phyloP scores from a whole-genome alignment of 306 rosid genomes.

The Vicia villosa region DNA sequence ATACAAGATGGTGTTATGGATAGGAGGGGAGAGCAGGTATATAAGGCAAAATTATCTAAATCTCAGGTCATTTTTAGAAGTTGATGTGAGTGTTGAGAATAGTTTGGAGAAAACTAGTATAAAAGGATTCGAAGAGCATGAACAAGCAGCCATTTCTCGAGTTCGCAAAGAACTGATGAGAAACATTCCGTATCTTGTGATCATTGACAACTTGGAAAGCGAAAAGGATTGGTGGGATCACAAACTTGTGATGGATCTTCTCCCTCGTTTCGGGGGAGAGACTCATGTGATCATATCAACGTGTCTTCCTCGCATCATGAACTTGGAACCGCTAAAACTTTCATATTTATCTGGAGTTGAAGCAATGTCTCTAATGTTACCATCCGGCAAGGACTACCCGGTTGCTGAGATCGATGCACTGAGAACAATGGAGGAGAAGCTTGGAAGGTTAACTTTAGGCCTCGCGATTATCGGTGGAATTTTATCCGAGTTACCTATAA shows the following conservation, averaged over 20 bases:
- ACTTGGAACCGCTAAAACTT: conserved; percentile 84
- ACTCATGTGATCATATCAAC: conserved; percentile 85
- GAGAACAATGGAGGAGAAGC: conserved; percentile 75
- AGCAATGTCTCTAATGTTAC: conserved; percentile 83
- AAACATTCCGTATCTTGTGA: conserved; percentile 74
- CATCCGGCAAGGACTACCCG: conserved; percentile 67
- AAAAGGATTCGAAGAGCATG: conserved; percentile 78
- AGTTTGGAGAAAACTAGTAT: conserved; percentile 60
- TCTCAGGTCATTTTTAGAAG: conserved; percentile 75
- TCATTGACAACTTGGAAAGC: conserved; percentile 86
- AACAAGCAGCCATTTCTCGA: conserved; percentile 72
- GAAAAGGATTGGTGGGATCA: conserved; percentile 98
- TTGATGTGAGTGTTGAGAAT: conserved; percentile 71
- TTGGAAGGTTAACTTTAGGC: conserved; percentile 77
- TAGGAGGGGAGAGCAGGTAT: conserved; percentile 85
- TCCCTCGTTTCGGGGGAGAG: conserved; percentile 91
- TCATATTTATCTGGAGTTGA: conserved; percentile 83
- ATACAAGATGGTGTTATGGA: conserved; percentile 88
- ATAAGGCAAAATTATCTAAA: conserved; percentile 81
- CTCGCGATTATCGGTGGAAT: conserved; percentile 78
- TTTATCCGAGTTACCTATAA: conserved; percentile 82
- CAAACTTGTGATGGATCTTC: conserved; percentile 91
- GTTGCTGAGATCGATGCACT: conserved; percentile 74
- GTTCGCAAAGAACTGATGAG: conserved; percentile 88
- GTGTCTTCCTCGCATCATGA: conserved; percentile 71